Conservation (phyloP, 2,329 filamentous ascomycete species). For the Xylaria sp. region DNA sequence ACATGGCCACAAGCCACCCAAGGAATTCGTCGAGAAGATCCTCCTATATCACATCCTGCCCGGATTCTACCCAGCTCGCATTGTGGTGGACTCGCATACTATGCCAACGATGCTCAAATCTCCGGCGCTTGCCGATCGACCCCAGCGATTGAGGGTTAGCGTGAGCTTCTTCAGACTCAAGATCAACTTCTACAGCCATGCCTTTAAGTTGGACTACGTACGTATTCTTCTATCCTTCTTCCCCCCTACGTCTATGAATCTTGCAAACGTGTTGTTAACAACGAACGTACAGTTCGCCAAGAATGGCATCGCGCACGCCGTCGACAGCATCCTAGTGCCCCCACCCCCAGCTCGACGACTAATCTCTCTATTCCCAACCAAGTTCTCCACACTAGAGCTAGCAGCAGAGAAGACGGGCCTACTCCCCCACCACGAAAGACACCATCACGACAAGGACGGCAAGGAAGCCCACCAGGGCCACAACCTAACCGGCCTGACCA, state of each 20-base stretch:
- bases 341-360: slow-evolving; percentile 68
- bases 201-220: slow-evolving; percentile 77
- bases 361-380: slow-evolving; percentile 73
- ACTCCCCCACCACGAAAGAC: slow-evolving; percentile 46
- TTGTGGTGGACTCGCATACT: slow-evolving; percentile 76
- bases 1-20: slow-evolving; percentile 67
- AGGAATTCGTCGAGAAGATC: slow-evolving; percentile 75
- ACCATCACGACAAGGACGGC: slow-evolving; percentile 5
- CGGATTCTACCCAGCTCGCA: slow-evolving; percentile 71
- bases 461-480: slow-evolving; percentile 60
- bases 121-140: slow-evolving; percentile 67
- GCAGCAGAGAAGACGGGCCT: slow-evolving; percentile 81
- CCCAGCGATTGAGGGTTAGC: slow-evolving; percentile 78
- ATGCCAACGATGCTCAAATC: slow-evolving; percentile 74
- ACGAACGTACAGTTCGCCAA: slow-evolving; percentile 65
- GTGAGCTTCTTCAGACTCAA: slow-evolving; percentile 70
- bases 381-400: slow-evolving; percentile 82
- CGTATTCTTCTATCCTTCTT: slow-evolving; percentile 42
- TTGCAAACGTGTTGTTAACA: slow-evolving; percentile 15
- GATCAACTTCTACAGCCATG: slow-evolving; percentile 80
- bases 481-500: slow-evolving; percentile 71
- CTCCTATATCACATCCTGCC: slow-evolving; percentile 80
- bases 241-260: neutral
- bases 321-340: slow-evolving; percentile 80
- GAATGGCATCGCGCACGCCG: slow-evolving; percentile 83